phyloP scores from a whole-genome alignment of 805 yeast genomes.

The Cyberlindnera mycetangii region DNA sequence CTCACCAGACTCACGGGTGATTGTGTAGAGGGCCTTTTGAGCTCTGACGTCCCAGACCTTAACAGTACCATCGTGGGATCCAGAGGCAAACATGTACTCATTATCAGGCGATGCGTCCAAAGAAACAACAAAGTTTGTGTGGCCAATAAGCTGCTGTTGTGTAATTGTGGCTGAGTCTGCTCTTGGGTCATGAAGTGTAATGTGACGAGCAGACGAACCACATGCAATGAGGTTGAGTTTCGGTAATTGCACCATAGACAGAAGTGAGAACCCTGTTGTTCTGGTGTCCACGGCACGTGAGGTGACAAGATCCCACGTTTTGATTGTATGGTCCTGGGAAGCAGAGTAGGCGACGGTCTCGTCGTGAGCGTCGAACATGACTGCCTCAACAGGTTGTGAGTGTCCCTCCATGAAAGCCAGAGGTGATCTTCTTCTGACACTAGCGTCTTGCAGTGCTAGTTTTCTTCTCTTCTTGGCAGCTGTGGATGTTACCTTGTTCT shows the following conservation, averaged over 20 bases:
- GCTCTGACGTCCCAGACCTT: conserved; percentile 96
- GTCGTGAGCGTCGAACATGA: conserved; percentile 71
- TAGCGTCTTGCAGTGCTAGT: conserved; percentile 71
- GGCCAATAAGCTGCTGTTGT: conserved; percentile 80
- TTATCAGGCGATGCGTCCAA: conserved; percentile 73
- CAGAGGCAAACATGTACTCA: conserved; percentile 81
- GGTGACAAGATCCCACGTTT: conserved; percentile 95
- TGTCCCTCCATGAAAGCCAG: conserved; percentile 78
- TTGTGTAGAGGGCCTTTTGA: conserved; percentile 74
- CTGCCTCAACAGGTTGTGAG: conserved; percentile 82
- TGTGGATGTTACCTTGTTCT: conserved; percentile 55
- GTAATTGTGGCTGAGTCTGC: conserved; percentile 55
- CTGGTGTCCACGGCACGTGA: conserved; percentile 82
- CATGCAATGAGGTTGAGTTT: conserved; percentile 71
- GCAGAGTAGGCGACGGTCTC: conserved; percentile 86
- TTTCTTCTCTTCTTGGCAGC: conserved; percentile 88
- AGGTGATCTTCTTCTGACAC: conserved; percentile 79
- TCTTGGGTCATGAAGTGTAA: conserved; percentile 90
- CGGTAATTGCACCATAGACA: conserved; percentile 70
- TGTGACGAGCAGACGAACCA: conserved; percentile 98
- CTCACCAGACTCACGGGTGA: conserved; percentile 63
- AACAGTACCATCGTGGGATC: conserved; percentile 95
- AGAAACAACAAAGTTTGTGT: conserved; percentile 84
- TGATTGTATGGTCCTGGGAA: conserved; percentile 91
- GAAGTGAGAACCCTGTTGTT: conserved; percentile 79